A percentile compares a stretch with the other conserved stretches of the same genome.
phyloP scores from a whole-genome alignment of 176 grass and related monocot species.

The Oropetium thomaeum region DNA sequence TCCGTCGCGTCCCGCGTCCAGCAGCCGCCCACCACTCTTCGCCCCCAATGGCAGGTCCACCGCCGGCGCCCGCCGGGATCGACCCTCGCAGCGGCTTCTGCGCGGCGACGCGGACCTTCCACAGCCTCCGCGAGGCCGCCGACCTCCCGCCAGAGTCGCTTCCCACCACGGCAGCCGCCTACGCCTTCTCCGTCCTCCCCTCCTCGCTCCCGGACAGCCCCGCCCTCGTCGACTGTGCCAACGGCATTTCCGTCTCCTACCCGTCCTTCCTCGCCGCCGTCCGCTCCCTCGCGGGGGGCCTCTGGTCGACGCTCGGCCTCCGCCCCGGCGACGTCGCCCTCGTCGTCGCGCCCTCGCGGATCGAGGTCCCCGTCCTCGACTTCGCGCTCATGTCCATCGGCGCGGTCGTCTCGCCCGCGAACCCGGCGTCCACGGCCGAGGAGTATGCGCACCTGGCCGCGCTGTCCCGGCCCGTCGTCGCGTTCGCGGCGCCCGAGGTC shows the following conservation, averaged over 20 bases:
- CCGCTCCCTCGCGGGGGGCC: conserved; percentile 46
- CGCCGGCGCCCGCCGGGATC: not conserved
- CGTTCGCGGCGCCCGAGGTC: conserved; percentile 41
- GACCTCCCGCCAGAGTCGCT: conserved; percentile 40
- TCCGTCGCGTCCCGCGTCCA: too few species aligned
- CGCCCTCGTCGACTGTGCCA: conserved; percentile 47
- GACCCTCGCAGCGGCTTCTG: conserved; percentile 58
- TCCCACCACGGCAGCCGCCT: conserved; percentile 49
- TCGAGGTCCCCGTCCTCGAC: conserved; percentile 58
- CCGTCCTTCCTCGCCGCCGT: conserved; percentile 47
- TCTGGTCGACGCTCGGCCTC: conserved; percentile 40
- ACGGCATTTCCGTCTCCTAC: conserved; percentile 56
- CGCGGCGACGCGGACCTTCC: conserved; percentile 48
- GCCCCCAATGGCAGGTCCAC: conserved; percentile 4
- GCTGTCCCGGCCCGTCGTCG: conserved; percentile 53
- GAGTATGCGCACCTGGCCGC: conserved; percentile 52
- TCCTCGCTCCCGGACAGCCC: conserved; percentile 43
- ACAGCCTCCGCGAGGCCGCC: conserved; percentile 45
- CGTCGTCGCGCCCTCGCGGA: conserved; percentile 42
- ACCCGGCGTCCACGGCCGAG: conserved; percentile 48
- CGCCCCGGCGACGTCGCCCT: conserved; percentile 50
- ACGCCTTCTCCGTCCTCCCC: conserved; percentile 45
- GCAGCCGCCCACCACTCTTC: too few species aligned
- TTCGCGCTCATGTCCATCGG: conserved; percentile 72
- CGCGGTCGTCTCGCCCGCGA: conserved; percentile 63